Evolutionary conservation across 1,139 yeast species (phyloP).

Genomic region (Protomyces lactucae-debilis): DNA sequence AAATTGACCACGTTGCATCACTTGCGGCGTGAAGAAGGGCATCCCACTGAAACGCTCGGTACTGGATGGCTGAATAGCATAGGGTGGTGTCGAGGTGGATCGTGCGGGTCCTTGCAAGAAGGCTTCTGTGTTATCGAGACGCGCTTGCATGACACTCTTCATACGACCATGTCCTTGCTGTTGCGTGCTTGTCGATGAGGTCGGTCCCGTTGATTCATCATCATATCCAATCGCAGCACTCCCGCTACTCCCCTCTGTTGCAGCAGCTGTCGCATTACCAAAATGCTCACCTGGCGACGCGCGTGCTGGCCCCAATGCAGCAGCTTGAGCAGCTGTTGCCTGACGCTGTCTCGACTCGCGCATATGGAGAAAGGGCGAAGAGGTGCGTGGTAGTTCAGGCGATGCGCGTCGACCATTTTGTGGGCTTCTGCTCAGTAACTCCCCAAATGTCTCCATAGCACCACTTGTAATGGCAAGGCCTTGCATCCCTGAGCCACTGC

Average conservation of each 20-base stretch:
- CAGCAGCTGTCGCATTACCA: conserved; percentile 6
- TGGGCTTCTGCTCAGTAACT: conserved; percentile 17
- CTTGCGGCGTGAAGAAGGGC: conserved; percentile 24
- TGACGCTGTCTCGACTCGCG: conserved; percentile 12
- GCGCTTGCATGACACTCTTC: conserved; percentile 20
- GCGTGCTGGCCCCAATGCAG: conserved; percentile 10
- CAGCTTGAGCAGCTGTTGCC: conserved; percentile 25
- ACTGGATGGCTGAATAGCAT: neutral
- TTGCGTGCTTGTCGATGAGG: neutral
- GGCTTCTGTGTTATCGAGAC: conserved; percentile 7
- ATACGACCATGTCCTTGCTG: neutral
- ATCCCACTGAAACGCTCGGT: neutral
- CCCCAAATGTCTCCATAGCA: conserved; percentile 12
- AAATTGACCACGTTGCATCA: conserved; percentile 14
- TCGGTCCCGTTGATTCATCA: neutral
- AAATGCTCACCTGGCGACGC: conserved; percentile 16
- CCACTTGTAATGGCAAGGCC: neutral
- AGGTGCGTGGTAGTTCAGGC: conserved; percentile 14
- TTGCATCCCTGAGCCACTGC: neutral
- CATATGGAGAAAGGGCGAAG: conserved; percentile 12
- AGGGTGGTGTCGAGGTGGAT: conserved; percentile 22
- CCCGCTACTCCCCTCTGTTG: neutral
- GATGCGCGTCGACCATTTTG: conserved; percentile 23
- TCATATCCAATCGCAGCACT: conserved; percentile 7
- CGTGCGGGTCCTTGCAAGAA: conserved; percentile 17